Evolutionary conservation across 495 filamentous ascomycete genomes (phyloP).

Genomic region (Pyrenula massariospora): DNA sequence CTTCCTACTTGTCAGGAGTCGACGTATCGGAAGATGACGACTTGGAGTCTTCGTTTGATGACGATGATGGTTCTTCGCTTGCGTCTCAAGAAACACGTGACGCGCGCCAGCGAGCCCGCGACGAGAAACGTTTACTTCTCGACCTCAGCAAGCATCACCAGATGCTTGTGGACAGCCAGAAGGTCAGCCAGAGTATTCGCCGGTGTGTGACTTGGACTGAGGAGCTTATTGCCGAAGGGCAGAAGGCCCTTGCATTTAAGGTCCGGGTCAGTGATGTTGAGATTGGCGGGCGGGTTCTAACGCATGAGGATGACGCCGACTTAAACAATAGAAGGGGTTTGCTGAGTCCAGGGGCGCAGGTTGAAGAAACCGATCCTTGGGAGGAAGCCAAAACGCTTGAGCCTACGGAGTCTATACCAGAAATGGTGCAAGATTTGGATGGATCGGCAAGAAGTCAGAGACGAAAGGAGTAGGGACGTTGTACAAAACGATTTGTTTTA

Average conservation of each 20-base stretch:
- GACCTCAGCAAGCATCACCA: slow-evolving; percentile 85
- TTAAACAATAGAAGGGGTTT: slow-evolving; percentile 24
- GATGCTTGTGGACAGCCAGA: slow-evolving; percentile 76
- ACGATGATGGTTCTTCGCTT: slow-evolving; percentile 15
- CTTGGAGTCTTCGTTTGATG: neutral
- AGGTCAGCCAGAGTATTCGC: slow-evolving; percentile 86
- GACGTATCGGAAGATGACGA: slow-evolving; percentile 20
- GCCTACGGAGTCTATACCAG: neutral
- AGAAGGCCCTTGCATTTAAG: slow-evolving; percentile 71
- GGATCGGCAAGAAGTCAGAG: neutral
- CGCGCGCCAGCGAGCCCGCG: slow-evolving; percentile 31
- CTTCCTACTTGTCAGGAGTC: slow-evolving; percentile 31
- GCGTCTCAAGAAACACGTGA: slow-evolving; percentile 29
- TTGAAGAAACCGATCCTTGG: neutral
- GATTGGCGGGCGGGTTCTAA: slow-evolving; percentile 69
- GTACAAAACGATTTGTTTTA: neutral
- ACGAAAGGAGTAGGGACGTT: too few species aligned
- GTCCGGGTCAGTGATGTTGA: slow-evolving; percentile 68
- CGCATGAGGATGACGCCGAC: slow-evolving; percentile 50
- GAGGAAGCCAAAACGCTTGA: neutral
- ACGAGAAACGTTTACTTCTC: slow-evolving; percentile 66
- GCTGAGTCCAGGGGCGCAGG: slow-evolving; percentile 19
- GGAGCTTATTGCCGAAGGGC: slow-evolving; percentile 75
- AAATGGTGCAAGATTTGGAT: neutral
- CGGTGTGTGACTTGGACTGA: slow-evolving; percentile 81